Evolutionary conservation across 2,329 filamentous ascomycete genomes (phyloP).

Genomic region (Diaporthe citri): DNA sequence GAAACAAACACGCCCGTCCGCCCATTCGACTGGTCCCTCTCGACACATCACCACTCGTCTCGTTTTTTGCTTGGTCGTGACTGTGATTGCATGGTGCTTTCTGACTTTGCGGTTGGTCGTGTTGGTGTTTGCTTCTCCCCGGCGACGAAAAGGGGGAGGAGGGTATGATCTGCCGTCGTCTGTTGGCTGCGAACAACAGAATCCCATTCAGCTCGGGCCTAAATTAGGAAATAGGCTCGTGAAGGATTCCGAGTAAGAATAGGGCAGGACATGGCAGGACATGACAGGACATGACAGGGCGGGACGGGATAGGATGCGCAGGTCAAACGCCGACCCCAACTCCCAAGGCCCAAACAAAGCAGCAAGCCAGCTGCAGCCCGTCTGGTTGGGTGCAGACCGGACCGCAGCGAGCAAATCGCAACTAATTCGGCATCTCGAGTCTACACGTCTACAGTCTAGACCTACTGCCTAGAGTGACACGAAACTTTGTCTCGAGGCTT

Average conservation of each 20-base stretch:
- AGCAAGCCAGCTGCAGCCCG: slow-evolving; percentile 4
- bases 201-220: slow-evolving; percentile 13
- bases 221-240: slow-evolving; percentile 15
- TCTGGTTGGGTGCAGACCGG: slow-evolving; percentile 37
- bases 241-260: slow-evolving; percentile 23
- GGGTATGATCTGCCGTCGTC: slow-evolving; percentile 13
- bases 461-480: slow-evolving; percentile 10
- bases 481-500: neutral
- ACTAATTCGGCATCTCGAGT: slow-evolving; percentile 16
- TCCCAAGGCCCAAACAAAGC: slow-evolving; percentile 25
- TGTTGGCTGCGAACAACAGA: slow-evolving; percentile 14
- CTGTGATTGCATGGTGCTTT: slow-evolving; percentile 10
- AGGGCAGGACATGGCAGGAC: neutral
- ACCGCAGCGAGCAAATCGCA: slow-evolving; percentile 15
- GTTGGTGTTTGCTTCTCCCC: slow-evolving; percentile 11
- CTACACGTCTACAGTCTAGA: neutral
- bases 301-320: slow-evolving; percentile 3
- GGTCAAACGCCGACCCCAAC: slow-evolving; percentile 17
- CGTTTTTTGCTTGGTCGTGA: neutral
- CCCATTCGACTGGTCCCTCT: neutral
- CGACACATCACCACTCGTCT: slow-evolving; percentile 8
- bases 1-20: slow-evolving; percentile 23
- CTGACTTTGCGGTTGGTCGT: neutral
- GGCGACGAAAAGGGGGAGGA: neutral
- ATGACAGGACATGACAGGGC: neutral